A percentile compares a stretch with the other conserved stretches of the same genome.
phyloP scores from a whole-genome alignment of 164 flowering plant genomes.

The Nymphaea thermarum region DNA sequence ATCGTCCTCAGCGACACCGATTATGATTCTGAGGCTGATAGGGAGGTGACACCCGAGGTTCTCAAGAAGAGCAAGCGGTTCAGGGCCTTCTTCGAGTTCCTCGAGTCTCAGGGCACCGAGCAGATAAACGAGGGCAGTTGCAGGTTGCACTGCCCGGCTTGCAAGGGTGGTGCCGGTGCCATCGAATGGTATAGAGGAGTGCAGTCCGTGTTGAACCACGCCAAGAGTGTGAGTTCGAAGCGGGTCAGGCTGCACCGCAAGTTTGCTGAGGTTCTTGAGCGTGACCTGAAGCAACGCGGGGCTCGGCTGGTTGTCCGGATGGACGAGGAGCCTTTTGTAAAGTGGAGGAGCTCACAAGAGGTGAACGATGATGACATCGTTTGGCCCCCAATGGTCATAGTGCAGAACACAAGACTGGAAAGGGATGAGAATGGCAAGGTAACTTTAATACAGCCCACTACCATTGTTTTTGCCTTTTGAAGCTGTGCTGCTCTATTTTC shows the following conservation, averaged over 20 bases:
- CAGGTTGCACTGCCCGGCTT: slow-evolving; percentile 91
- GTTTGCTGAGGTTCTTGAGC: slow-evolving; percentile 57
- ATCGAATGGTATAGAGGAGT: slow-evolving; percentile 79
- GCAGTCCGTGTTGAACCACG: slow-evolving; percentile 66
- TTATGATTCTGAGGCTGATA: slow-evolving; percentile 47
- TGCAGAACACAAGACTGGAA: slow-evolving; percentile 66
- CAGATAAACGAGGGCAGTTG: slow-evolving; percentile 46
- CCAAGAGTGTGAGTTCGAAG: slow-evolving; percentile 53
- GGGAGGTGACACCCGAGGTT: slow-evolving; percentile 46
- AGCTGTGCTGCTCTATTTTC: background rate
- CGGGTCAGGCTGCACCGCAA: slow-evolving; percentile 62
- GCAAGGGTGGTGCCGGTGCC: slow-evolving; percentile 80
- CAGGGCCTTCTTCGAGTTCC: slow-evolving; percentile 32
- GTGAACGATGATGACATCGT: slow-evolving; percentile 38
- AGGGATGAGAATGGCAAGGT: slow-evolving; percentile 70
- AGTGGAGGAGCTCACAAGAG: slow-evolving; percentile 38
- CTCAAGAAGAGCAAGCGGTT: slow-evolving; percentile 51
- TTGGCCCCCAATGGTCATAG: slow-evolving; percentile 88
- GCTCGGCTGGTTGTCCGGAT: slow-evolving; percentile 43
- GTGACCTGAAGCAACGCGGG: slow-evolving; percentile 51
- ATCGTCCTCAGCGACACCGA: slow-evolving; percentile 41
- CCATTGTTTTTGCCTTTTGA: background rate
- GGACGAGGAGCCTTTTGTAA: slow-evolving; percentile 34
- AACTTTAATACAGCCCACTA: background rate
- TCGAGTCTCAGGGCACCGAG: slow-evolving; percentile 35